Conservation (phyloP, 2,329 filamentous ascomycete species). For the Fusarium paranaense region DNA sequence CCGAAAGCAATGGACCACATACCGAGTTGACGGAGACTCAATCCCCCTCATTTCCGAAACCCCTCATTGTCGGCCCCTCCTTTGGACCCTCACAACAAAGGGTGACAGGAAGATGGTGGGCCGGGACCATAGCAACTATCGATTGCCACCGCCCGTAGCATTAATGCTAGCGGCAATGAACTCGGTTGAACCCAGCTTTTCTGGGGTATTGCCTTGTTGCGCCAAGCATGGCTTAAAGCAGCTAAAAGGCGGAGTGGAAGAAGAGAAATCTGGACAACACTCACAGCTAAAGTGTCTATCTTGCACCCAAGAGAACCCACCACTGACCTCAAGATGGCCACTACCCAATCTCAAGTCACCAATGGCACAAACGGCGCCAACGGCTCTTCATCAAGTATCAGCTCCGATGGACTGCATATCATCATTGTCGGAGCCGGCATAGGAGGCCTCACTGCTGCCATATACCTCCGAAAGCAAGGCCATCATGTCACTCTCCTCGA, state of each 20-base stretch:
- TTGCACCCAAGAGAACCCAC: neutral
- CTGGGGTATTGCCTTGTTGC: neutral
- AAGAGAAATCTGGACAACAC: neutral
- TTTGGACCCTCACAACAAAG: neutral
- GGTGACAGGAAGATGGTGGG: neutral
- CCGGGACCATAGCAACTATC: neutral
- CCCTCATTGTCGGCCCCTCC: neutral
- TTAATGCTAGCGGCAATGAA: neutral
- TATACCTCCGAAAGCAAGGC: slow-evolving; percentile 61
- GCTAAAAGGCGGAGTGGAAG: neutral
- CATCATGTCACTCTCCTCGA: slow-evolving; percentile 63
- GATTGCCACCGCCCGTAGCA: neutral
- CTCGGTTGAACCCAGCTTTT: neutral
- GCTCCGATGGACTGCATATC: neutral
- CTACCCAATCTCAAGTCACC: neutral
- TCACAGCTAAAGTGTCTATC: neutral
- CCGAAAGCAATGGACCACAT: neutral
- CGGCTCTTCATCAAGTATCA: neutral
- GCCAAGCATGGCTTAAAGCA: neutral
- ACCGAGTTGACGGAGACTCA: neutral
- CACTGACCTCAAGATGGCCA: neutral
- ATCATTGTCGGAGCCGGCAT: slow-evolving; percentile 51
- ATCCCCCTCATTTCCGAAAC: neutral
- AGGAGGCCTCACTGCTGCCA: slow-evolving; percentile 60
- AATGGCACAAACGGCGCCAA: neutral